Conservation (phyloP, 768 basidiomycete species). For the Leccinum fibrillosum region DNA sequence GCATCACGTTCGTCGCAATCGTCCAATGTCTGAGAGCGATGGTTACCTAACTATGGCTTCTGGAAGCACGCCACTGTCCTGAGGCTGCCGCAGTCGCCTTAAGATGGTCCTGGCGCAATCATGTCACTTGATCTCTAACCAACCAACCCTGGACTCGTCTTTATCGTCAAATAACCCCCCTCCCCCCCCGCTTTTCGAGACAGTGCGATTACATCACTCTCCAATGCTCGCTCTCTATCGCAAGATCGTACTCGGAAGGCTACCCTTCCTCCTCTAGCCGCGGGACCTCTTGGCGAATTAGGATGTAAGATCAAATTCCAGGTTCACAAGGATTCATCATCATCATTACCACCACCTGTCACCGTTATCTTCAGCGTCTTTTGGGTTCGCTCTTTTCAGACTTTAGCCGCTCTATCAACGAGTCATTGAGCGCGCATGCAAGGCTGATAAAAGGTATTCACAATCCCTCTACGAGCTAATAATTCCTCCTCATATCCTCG, state of each 20-base stretch:
- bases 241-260: neutral
- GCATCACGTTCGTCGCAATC: no score
- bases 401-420: constrained; percentile 6
- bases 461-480: neutral
- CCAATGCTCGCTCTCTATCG: neutral
- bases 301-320: no score
- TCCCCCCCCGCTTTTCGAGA: neutral
- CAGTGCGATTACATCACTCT: neutral
- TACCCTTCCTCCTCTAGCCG: neutral
- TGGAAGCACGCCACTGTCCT: neutral
- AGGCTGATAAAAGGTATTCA: constrained; percentile 15
- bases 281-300: neutral
- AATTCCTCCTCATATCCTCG: neutral
- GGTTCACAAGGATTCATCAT: no score
- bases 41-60: neutral
- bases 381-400: neutral
- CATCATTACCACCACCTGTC: neutral
- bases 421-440: neutral
- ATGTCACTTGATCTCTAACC: neutral
- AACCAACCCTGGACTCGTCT: neutral
- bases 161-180: neutral
- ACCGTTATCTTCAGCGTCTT: constrained; percentile 19
- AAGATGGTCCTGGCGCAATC: neutral
- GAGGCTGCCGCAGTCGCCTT: neutral
- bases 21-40: neutral